Base-by-base conservation (phyloP, 768 basidiomycete species). In the Lentinus tigrinus region DNA sequence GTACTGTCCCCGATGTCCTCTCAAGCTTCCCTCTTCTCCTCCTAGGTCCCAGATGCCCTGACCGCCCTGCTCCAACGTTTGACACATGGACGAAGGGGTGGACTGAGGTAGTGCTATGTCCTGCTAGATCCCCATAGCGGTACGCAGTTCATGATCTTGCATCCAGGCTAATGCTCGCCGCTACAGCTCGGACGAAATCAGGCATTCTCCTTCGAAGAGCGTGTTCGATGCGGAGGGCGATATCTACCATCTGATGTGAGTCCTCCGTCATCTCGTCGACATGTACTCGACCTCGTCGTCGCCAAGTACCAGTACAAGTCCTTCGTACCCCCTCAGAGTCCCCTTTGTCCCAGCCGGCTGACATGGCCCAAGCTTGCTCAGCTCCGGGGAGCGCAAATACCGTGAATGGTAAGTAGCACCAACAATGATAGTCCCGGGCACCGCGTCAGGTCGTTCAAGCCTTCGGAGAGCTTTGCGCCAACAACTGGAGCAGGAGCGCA, bases 41-140 rank as follows among this genome's bases (percentile, higher is more conserved):
- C n/a, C n/a, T n/a, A n/a, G n/a, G n/a, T n/a, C n/a, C n/a, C n/a
- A n/a, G n/a, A n/a, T n/a, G n/a, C n/a, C n/a, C n/a, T n/a, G n/a
- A n/a, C n/a, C n/a, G n/a, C n/a, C n/a, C n/a, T n/a, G n/a, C n/a
- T 67, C 65, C 96, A 37, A 93, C 91, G 77, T 87, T 98, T 57
- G 95, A 95, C 68, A 78, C 84, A 38, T 95, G 93, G 93, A 81
- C 84, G 46, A 91, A 86, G 66, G 93, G 96, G 56, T 93, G 95
- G 72, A 84, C 93, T 43, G 92, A 94, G 72, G 93, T 92, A 60
- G n/a, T n/a, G n/a, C 58, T n/a, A n/a, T 58, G n/a, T 57, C n/a
- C 56, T 59, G 61, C 31, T 62, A 57, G n/a, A 56, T 56, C 54
- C 43, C 34, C 36, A 55, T 50, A 54, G 53, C 37, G 27, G 39